A percentile compares a stretch with the other conserved stretches of the same genome.
Conservation (phyloP, 495 filamentous ascomycete genomes). For the Zalerion maritima region DNA sequence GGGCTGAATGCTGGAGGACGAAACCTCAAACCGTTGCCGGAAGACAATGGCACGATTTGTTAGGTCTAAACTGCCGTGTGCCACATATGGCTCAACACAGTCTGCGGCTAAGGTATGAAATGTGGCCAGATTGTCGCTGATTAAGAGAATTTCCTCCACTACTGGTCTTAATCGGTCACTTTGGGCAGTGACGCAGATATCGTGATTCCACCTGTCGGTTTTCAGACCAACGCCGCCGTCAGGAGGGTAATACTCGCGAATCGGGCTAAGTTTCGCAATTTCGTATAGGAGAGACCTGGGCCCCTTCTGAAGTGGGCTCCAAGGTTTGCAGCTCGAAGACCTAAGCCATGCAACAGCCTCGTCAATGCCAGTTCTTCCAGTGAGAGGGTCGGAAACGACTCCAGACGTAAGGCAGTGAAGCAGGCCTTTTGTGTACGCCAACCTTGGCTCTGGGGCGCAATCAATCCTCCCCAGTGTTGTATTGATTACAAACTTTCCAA, state of each 20-base stretch:
- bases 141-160: constrained; percentile 25
- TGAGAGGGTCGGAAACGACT: constrained; percentile 41
- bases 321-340: constrained; percentile 33
- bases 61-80: constrained; percentile 12
- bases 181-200: constrained; percentile 35
- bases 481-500: constrained; percentile 33
- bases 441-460: constrained; percentile 27
- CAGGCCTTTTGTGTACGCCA: constrained; percentile 37
- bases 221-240: constrained; percentile 35
- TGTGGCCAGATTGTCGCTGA: constrained; percentile 18
- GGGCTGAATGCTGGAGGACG: constrained; percentile 5
- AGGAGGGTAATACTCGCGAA: constrained; percentile 40
- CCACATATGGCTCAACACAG: not conserved
- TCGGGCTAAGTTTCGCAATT: constrained; percentile 34
- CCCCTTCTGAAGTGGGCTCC: constrained; percentile 12
- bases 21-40: constrained; percentile 24
- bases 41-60: constrained; percentile 20
- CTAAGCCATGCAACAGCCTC: constrained; percentile 37
- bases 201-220: constrained; percentile 28
- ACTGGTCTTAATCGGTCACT: constrained; percentile 31
- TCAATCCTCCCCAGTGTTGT: constrained; percentile 28
- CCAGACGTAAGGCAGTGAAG: constrained; percentile 47
- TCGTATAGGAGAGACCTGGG: constrained; percentile 13
- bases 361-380: constrained; percentile 43
- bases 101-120: constrained; percentile 16